Conservation (phyloP, 495 filamentous ascomycete species). For the Penicillium ucsense region DNA sequence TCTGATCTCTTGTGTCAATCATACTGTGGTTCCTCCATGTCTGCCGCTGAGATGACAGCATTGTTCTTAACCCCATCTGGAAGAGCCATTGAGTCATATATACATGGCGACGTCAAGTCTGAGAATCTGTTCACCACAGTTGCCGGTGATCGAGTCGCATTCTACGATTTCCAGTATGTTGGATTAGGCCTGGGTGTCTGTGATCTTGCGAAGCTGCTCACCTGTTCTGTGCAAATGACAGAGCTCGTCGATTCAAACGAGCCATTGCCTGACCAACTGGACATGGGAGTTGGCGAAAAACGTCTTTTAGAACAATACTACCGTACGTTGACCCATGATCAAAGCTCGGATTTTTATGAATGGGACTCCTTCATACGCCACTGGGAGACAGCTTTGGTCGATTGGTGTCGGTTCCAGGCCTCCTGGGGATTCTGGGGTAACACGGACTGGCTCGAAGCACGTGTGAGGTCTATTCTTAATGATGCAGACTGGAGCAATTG, state of each 20-base stretch:
- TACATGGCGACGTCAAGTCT: constrained; percentile 34
- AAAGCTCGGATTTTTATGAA: constrained; percentile 9
- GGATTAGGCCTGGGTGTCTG: constrained; percentile 30
- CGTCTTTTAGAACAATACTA: constrained; percentile 20
- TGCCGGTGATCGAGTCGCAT: constrained; percentile 21
- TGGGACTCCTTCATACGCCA: constrained; percentile 24
- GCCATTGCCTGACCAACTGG: constrained; percentile 15
- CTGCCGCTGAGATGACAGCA: constrained; percentile 25
- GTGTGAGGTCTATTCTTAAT: constrained; percentile 25
- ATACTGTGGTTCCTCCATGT: constrained; percentile 7
- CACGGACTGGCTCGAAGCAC: constrained; percentile 31
- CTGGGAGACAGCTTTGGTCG: constrained; percentile 32
- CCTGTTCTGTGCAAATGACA: constrained; percentile 26
- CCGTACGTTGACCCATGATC: constrained; percentile 6
- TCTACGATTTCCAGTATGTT: constrained; percentile 35
- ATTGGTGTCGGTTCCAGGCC: constrained; percentile 35
- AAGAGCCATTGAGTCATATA: constrained; percentile 24
- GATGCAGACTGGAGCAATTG: constrained; percentile 23
- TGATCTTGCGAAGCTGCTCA: constrained; percentile 33
- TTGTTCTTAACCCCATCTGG: constrained; percentile 19
- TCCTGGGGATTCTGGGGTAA: constrained; percentile 38
- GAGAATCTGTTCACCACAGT: constrained; percentile 34
- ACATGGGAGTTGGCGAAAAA: constrained; percentile 22
- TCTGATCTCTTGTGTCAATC: constrained; percentile 14
- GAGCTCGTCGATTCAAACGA: constrained; percentile 20